Base-by-base conservation (phyloP, 164 flowering plant genomes). In the Vitis riparia region DNA sequence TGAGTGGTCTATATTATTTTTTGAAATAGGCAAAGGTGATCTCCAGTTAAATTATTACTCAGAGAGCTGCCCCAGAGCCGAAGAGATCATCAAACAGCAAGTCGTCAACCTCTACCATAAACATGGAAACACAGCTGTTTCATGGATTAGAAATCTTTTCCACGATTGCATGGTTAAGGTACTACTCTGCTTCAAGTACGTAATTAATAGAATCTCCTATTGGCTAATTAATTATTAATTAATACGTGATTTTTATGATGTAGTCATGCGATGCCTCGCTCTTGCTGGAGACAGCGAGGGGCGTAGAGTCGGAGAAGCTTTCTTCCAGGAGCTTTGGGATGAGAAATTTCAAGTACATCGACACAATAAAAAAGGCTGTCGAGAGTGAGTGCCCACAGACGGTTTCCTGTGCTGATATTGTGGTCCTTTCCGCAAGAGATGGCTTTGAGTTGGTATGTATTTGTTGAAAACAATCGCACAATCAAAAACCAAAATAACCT, bases 151-250 rank as follows among this genome's bases (percentile, higher is more conserved):
- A 75, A 89, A 87, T 63, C 87, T 94, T 70, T 94, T 92, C 83
- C 97, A 94, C 53, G 98, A 94, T 58, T 94, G 98, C 82, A 77
- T 82, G 65, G 95, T 92, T 58, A 76, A 89, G 92, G 96, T 93
- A 78, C 59, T 23, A 23, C 27, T 1, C 27, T 23, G 0, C 27
- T 23, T 23, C 27, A 23, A 23, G 27, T 23, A 23, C 27, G 27
- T 23, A 23, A 23, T 23, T 23, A 23, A 23, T 23, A 23, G 27
- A 0, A 23, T 23, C 2, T 23, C 27, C 27, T 23, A 0, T 2
- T 23, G 27, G 27, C 27, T 23, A 23, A 23, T 23, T 23, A 23
- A 23, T 23, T 23, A 23, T 23, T 23, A 23, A 23, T 23, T 23
- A 23, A 23, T 0, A 23, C 27, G 27, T 23, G 27, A 23, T 23